Base-by-base conservation (phyloP, 805 yeast genomes). In the Ogataea paraovalis region DNA sequence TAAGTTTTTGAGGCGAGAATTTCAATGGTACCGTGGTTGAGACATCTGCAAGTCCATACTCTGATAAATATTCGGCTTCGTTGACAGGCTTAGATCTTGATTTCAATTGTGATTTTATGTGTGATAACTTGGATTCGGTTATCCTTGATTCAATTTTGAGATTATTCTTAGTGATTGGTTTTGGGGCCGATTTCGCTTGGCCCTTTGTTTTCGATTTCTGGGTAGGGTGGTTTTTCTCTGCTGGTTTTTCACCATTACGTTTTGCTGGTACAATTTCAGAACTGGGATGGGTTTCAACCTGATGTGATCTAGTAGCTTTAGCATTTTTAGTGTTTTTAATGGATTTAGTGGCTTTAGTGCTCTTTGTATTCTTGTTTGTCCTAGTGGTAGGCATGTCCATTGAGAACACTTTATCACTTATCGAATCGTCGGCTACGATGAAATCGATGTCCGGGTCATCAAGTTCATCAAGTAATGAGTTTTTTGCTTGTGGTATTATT, bases 361-460 rank as follows among this genome's bases (percentile, higher is more conserved):
- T 42, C 37, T 44, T 44, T 14, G 27, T 42, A 19, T 34, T 41
- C 25, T 18, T 44, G 14, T 18, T 28, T 25, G 27, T 28, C 22
- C 25, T 28, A 27, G 27, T 38, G 13, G 42, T 33, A n/a, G 42
- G 36, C 8, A 42, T 12, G 13, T 47, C 50, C 47, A 46, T 25
- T n/a, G 56, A 51, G 23, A 51, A 51, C 12, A 51, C 48, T 21
- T 42, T 44, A 2, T 46, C 50, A 2, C 48, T 48, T 16, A 44
- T 47, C 3, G 36, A 40, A 13, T 42, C 39, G 19, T 41, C 47
- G 7, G 33, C 38, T 34, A 34, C 43, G 13, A 41, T 10, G 3
- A 41, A 23, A 3, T 46, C 49, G n/a, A 33, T 36, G 13, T 50
- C 48, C 3, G 47, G 41, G 37, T 50, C 54, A 12, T 47, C 49